These are phyloP conservation scores for Drosera capensis DNA, from an alignment of 148 eudicot genomes.

Conservation along the genomic window DNA sequence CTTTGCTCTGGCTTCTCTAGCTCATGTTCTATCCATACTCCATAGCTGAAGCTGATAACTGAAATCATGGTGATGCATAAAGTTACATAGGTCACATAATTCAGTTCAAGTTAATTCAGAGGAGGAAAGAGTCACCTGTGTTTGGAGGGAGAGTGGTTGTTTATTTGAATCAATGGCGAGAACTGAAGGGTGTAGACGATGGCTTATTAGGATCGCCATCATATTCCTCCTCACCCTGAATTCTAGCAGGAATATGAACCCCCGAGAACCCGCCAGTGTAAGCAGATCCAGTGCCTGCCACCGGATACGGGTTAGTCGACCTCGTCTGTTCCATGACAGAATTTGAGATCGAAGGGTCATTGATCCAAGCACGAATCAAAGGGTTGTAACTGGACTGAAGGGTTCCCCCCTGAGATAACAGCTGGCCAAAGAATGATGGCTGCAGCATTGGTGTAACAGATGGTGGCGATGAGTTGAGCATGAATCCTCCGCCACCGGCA, in stretches of 20 bases:
- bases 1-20: too few species aligned
- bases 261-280: constrained; percentile 42
- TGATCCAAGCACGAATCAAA: constrained; percentile 72
- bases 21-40: too few species aligned
- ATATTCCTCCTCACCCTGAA: constrained; percentile 92
- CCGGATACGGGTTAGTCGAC: constrained; percentile 30
- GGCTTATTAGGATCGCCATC: constrained; percentile 74
- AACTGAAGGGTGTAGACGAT: constrained; percentile 93
- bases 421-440: constrained; percentile 48
- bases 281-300: constrained; percentile 40
- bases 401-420: constrained; percentile 98
- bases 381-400: constrained; percentile 99
- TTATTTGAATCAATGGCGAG: constrained; percentile 78
- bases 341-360: constrained; percentile 18
- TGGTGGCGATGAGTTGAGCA: constrained; percentile 30
- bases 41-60: too few species aligned
- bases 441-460: constrained; percentile 23
- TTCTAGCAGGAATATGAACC: constrained; percentile 70
- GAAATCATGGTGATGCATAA: too few species aligned
- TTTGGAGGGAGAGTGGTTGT: too few species aligned
- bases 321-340: constrained; percentile 11
- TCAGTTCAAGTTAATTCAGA: too few species aligned
- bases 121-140: too few species aligned
- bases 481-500: constrained; percentile 13
- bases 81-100: too few species aligned